Conservation (phyloP, 108 stramenopile genomes). For the Stephanodiscus triporus region DNA sequence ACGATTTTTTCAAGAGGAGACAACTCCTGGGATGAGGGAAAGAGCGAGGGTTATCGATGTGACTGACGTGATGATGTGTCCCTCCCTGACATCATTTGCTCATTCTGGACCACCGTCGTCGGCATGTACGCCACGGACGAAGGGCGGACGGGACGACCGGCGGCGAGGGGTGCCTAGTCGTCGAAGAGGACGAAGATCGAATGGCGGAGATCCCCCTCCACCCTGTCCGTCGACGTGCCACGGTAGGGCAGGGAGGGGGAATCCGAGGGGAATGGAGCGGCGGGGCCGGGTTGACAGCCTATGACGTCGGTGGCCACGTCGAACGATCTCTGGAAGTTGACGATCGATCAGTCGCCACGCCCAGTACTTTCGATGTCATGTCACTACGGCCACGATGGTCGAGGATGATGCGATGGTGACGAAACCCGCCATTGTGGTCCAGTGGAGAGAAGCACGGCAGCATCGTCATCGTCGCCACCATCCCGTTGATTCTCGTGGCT, state of each 20-base stretch:
- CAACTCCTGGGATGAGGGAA: too few relatives aligned
- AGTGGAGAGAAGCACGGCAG: too few relatives aligned
- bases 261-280: background rate
- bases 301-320: background rate
- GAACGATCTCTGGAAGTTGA: background rate
- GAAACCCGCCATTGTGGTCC: background rate
- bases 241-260: too few relatives aligned
- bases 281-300: too few relatives aligned
- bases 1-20: too few relatives aligned
- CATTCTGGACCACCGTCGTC: background rate
- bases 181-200: constrained; percentile 3
- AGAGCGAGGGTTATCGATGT: background rate
- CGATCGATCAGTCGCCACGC: background rate
- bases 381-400: background rate
- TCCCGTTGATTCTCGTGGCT: constrained; percentile 3
- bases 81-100: background rate
- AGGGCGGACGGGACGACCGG: background rate
- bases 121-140: background rate
- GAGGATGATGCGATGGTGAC: background rate
- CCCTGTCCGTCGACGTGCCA: too few relatives aligned
- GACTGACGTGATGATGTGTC: background rate
- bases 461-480: background rate
- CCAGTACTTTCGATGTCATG: background rate
- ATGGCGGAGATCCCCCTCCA: too few relatives aligned
- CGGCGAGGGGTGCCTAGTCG: background rate